These are phyloP conservation scores for Psilocybe mexicana DNA, from an alignment of 1,284 basidiomycete genomes.

Conservation along the genomic window DNA sequence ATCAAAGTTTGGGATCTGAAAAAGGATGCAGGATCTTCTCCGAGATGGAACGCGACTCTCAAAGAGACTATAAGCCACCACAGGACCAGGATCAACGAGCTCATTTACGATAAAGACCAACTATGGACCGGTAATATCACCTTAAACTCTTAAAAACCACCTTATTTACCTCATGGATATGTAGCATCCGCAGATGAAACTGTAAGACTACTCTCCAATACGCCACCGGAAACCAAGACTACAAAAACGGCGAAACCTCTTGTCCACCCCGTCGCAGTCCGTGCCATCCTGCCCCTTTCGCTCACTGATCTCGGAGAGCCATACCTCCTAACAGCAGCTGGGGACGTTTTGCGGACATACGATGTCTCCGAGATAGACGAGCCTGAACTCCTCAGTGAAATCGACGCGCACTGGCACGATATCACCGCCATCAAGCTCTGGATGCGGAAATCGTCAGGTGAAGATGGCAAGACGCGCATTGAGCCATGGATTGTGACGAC, in stretches of 20 bases:
- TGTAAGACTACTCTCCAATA: slow-evolving; percentile 56
- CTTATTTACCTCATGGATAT: background rate
- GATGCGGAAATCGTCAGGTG: slow-evolving; percentile 50
- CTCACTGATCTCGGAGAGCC: slow-evolving; percentile 62
- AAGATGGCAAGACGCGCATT: slow-evolving; percentile 44
- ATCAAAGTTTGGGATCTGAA: slow-evolving; percentile 75
- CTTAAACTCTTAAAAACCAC: background rate
- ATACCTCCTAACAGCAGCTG: slow-evolving; percentile 78
- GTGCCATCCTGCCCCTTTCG: slow-evolving; percentile 69
- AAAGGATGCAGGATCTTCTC: slow-evolving; percentile 41
- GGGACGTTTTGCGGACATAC: slow-evolving; percentile 78
- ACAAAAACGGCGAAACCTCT: slow-evolving; percentile 51
- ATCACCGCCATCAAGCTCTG: slow-evolving; percentile 75
- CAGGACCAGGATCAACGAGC: slow-evolving; percentile 79
- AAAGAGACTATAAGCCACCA: slow-evolving; percentile 67
- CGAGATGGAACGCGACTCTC: slow-evolving; percentile 55
- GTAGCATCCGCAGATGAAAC: slow-evolving; percentile 87
- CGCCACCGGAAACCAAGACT: slow-evolving; percentile 11
- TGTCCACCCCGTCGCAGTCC: slow-evolving; percentile 66
- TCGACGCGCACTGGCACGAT: slow-evolving; percentile 89
- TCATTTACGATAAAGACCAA: slow-evolving; percentile 63
- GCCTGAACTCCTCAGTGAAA: slow-evolving; percentile 63
- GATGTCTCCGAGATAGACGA: slow-evolving; percentile 64
- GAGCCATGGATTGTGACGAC: slow-evolving; percentile 82
- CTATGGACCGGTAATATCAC: slow-evolving; percentile 77